A percentile compares a stretch with the other conserved stretches of the same genome.
Evolutionary conservation across 345 rosid genomes (phyloP).

Genomic region (Ceriops tagal): DNA sequence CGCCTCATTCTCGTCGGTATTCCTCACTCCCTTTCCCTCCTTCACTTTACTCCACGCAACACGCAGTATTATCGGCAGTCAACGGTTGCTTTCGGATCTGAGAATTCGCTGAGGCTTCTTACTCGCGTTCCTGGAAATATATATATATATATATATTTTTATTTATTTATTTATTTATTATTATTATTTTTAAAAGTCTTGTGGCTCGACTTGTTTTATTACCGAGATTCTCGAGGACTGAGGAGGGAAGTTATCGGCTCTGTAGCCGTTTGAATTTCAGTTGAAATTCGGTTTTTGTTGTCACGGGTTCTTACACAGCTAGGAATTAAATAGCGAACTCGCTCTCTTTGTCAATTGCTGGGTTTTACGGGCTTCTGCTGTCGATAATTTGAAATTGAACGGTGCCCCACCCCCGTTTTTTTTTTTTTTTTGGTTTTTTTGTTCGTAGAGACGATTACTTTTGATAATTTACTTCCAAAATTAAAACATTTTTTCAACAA

Average conservation of each 20-base stretch:
- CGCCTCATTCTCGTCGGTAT: constrained; percentile 90
- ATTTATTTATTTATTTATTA: no score
- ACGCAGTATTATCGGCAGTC: not conserved
- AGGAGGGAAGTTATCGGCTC: no score
- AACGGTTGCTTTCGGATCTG: not conserved
- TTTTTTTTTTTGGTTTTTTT: no score
- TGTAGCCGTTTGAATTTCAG: no score
- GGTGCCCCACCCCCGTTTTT: not conserved
- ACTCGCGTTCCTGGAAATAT: not conserved
- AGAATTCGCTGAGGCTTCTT: not conserved
- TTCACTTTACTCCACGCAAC: not conserved
- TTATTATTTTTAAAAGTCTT: no score
- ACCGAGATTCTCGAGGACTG: no score
- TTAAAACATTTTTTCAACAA: no score
- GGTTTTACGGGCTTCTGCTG: not conserved
- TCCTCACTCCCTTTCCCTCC: not conserved
- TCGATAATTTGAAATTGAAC: not conserved
- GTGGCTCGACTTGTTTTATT: no score
- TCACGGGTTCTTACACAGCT: not conserved
- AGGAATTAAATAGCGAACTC: not conserved
- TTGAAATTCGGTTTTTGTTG: not conserved
- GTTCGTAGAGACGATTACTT: not conserved
- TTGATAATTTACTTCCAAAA: not conserved
- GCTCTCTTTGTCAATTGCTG: not conserved
- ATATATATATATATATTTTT: no score